Evolutionary conservation across 2,329 filamentous ascomycete genomes (phyloP).

Genomic region (Apiospora pterosperma): DNA sequence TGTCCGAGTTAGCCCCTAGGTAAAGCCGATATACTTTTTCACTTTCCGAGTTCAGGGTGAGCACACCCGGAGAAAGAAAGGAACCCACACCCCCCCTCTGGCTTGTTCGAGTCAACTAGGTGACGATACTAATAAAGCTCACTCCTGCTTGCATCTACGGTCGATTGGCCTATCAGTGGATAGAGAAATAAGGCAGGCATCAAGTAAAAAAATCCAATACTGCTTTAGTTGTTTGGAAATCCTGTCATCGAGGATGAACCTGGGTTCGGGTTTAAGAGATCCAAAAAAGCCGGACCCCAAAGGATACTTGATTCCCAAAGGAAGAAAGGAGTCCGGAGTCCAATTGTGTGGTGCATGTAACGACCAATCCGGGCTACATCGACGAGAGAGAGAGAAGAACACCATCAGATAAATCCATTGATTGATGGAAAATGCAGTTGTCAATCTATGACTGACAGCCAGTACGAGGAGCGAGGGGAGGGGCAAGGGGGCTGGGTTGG

Average conservation of each 20-base stretch:
- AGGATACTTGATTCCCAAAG: not conserved
- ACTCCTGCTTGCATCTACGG: not conserved
- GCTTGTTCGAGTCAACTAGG: not conserved
- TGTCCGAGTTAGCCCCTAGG: conserved; percentile 1
- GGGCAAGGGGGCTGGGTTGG: not conserved
- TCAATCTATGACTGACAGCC: not conserved
- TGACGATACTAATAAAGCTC: not conserved
- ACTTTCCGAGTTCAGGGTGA: conserved; percentile 1
- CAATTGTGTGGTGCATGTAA: not conserved
- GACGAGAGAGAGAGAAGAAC: too few relatives aligned
- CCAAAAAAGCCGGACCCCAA: not conserved
- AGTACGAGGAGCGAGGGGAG: not conserved
- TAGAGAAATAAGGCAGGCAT: not conserved
- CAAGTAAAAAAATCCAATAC: too few relatives aligned
- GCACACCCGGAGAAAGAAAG: not conserved
- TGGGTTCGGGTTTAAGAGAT: not conserved
- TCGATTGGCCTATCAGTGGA: not conserved
- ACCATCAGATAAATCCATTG: too few relatives aligned
- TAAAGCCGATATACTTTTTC: not conserved
- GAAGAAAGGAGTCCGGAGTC: not conserved
- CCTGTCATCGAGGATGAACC: not conserved
- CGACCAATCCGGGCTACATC: not conserved
- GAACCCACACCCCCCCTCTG: not conserved
- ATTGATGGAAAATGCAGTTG: not conserved
- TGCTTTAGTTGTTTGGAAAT: not conserved